phyloP scores from a whole-genome alignment of 257 asterid species.

The Galeopsis tetrahit region DNA sequence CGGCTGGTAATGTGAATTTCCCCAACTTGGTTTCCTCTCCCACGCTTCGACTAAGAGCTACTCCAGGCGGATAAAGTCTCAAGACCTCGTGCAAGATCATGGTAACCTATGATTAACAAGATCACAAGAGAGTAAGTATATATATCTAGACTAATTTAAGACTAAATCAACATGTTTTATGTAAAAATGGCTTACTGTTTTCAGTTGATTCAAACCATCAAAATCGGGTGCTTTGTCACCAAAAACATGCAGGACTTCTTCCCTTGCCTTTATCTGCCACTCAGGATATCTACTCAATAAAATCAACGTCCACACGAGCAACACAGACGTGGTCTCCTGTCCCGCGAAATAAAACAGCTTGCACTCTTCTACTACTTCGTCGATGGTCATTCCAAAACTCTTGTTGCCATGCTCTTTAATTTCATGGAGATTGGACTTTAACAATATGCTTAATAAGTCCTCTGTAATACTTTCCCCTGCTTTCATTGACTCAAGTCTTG shows the following conservation, averaged over 20 bases:
- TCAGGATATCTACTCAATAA: conserved; percentile 41
- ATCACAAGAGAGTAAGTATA: too few species aligned
- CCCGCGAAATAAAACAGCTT: conserved; percentile 58
- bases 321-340: conserved; percentile 48
- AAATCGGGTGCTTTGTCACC: conserved; percentile 30
- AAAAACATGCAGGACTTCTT: conserved; percentile 48
- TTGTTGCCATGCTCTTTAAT: conserved; percentile 36
- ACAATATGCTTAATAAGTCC: conserved; percentile 39
- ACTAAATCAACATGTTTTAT: too few species aligned
- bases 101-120: conserved; percentile 30
- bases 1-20: conserved; percentile 36
- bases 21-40: conserved; percentile 43
- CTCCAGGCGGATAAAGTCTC: conserved; percentile 44
- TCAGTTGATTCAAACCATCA: conserved; percentile 38
- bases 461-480: conserved; percentile 35
- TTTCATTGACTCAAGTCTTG: conserved; percentile 38
- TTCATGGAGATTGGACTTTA: conserved; percentile 43
- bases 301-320: conserved; percentile 54
- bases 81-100: conserved; percentile 50
- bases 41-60: conserved; percentile 9
- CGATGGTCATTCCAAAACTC: conserved; percentile 39
- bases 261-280: conserved; percentile 56
- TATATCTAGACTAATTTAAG: too few species aligned
- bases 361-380: conserved; percentile 50
- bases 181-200: too few species aligned